Conservation (phyloP, 495 filamentous ascomycete genomes). For the Neurospora sp. region DNA sequence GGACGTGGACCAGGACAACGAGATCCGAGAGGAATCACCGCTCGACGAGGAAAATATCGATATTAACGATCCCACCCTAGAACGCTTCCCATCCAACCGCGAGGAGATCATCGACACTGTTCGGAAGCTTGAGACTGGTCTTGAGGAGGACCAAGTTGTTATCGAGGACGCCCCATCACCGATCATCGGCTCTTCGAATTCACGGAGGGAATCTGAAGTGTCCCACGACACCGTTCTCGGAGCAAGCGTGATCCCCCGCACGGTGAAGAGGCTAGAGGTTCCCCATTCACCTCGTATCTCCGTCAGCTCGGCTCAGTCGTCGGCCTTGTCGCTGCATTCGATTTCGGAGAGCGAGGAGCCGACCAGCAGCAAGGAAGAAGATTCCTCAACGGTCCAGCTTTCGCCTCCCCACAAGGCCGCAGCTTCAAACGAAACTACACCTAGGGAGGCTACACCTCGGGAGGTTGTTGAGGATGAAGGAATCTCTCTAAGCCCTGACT, state of each 20-base stretch:
- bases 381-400: conserved; percentile 9
- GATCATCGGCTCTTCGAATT: conserved; percentile 11
- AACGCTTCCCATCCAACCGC: conserved; percentile 40
- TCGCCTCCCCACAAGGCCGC: conserved; percentile 10
- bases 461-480: background rate
- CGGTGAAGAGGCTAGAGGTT: conserved; percentile 6
- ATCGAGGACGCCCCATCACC: conserved; percentile 29
- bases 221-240: conserved; percentile 2
- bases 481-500: background rate
- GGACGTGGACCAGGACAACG: conserved; percentile 2
- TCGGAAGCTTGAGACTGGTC: conserved; percentile 32
- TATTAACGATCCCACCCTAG: conserved; percentile 40
- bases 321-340: conserved; percentile 18
- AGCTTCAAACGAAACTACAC: background rate
- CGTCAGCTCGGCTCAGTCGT: conserved; percentile 11
- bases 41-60: conserved; percentile 22
- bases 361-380: conserved; percentile 5
- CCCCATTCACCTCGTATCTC: conserved; percentile 12
- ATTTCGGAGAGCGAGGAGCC: conserved; percentile 19
- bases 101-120: conserved; percentile 37
- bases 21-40: conserved; percentile 4
- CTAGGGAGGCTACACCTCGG: background rate
- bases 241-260: conserved; percentile 3
- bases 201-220: conserved; percentile 16
- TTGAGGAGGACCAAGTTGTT: conserved; percentile 33